Conservation (phyloP, 2,329 filamentous ascomycete species). For the Colletotrichum sp. region DNA sequence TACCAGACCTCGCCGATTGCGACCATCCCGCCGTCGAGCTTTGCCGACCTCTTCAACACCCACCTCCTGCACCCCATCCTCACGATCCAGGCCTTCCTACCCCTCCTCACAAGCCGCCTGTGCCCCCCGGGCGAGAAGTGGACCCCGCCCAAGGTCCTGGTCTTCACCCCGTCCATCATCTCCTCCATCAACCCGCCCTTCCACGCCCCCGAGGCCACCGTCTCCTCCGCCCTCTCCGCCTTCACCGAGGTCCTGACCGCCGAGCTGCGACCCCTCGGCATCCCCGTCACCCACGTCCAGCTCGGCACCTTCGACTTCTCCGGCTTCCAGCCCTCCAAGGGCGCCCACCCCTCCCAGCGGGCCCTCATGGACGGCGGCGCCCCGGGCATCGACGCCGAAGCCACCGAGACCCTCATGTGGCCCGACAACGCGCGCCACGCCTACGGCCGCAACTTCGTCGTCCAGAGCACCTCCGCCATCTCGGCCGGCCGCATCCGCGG, state of each 20-base stretch:
- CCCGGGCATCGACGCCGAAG: conserved; percentile 46
- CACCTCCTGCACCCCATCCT: conserved; percentile 90
- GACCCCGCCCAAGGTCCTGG: conserved; percentile 70
- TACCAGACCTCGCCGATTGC: conserved; percentile 86
- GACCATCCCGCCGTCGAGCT: conserved; percentile 81
- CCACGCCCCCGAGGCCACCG: conserved; percentile 83
- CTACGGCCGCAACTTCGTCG: conserved; percentile 68
- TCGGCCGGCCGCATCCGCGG: conserved; percentile 63
- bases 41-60: conserved; percentile 90
- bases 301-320: conserved; percentile 90
- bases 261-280: conserved; percentile 77
- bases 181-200: conserved; percentile 81
- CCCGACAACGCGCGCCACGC: conserved; percentile 62
- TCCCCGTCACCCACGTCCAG: conserved; percentile 86
- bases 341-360: conserved; percentile 38
- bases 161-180: conserved; percentile 82
- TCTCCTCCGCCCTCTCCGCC: conserved; percentile 85
- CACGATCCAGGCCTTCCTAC: conserved; percentile 88
- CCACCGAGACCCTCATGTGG: conserved; percentile 67
- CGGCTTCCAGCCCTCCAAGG: conserved; percentile 60
- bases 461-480: conserved; percentile 59
- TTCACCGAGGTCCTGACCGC: conserved; percentile 82
- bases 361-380: conserved; percentile 42
- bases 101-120: conserved; percentile 70
- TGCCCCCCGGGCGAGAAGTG: conserved; percentile 55